These are phyloP conservation scores for Cenchrus americanus DNA, from an alignment of 176 grass and related monocot genomes.

Conservation along the genomic window DNA sequence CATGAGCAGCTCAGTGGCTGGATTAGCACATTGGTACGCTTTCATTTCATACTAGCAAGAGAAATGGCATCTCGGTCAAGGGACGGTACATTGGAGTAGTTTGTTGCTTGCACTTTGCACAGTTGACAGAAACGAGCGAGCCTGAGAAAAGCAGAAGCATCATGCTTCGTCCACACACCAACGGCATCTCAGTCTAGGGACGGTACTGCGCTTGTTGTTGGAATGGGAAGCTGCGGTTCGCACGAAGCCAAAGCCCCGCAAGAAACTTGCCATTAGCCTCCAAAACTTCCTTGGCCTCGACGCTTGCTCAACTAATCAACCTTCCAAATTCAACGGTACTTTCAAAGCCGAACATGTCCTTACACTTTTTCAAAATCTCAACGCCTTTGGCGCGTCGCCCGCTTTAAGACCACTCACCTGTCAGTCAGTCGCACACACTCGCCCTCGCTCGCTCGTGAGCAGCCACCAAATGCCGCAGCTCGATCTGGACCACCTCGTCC, in stretches of 20 bases:
- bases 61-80: too few species aligned
- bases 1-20: too few species aligned
- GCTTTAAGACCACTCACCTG: conserved; percentile 28
- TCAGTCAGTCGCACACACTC: background rate
- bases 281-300: background rate
- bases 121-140: background rate
- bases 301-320: background rate
- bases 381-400: conserved; percentile 21
- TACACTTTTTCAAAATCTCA: conserved; percentile 30
- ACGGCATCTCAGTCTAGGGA: background rate
- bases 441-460: background rate
- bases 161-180: background rate
- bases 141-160: background rate
- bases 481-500: conserved; percentile 5
- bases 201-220: background rate
- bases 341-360: background rate
- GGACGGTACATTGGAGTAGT: too few species aligned
- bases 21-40: background rate
- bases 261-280: background rate
- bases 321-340: conserved; percentile 28
- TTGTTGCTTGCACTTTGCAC: too few species aligned
- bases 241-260: background rate
- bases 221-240: background rate
- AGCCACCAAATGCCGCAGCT: conserved; percentile 19
- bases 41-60: background rate